These are phyloP conservation scores for Candida yuanshanica DNA, from an alignment of 805 yeast genomes.

Conservation along the genomic window DNA sequence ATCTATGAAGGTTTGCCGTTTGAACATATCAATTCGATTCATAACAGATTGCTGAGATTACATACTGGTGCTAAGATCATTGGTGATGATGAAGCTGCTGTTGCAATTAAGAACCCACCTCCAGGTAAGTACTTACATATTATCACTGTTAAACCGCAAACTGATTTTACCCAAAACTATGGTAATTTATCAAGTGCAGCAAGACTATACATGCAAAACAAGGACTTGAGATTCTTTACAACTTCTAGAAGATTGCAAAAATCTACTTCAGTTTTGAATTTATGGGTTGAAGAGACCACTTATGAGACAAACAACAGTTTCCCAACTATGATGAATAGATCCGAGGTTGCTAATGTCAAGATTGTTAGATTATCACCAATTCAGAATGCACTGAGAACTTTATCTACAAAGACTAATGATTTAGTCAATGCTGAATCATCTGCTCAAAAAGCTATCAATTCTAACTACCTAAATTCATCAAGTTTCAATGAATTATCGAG, in stretches of 20 bases:
- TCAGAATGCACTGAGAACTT: conserved; percentile 69
- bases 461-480: conserved; percentile 41
- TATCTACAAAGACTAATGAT: conserved; percentile 66
- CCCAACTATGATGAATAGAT: conserved; percentile 85
- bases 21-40: conserved; percentile 81
- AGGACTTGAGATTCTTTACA: conserved; percentile 64
- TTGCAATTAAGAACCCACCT: conserved; percentile 42
- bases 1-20: conserved; percentile 84
- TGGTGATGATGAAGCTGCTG: conserved; percentile 48
- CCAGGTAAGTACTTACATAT: conserved; percentile 73
- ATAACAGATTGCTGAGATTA: conserved; percentile 63
- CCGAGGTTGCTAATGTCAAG: conserved; percentile 51
- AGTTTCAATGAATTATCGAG: conserved; percentile 62
- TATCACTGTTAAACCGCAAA: conserved; percentile 64
- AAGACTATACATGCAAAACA: conserved; percentile 68
- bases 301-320: conserved; percentile 70
- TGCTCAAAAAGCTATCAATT: conserved; percentile 46
- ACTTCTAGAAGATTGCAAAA: conserved; percentile 70
- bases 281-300: conserved; percentile 87
- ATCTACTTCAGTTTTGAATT: conserved; percentile 59
- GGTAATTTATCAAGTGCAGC: conserved; percentile 46
- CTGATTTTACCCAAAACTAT: conserved; percentile 39
- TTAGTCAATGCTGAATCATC: conserved; percentile 61
- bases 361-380: conserved; percentile 69
- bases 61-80: conserved; percentile 81